phyloP scores from a whole-genome alignment of 2,329 filamentous ascomycete species.

The Trichoderma hamatum region DNA sequence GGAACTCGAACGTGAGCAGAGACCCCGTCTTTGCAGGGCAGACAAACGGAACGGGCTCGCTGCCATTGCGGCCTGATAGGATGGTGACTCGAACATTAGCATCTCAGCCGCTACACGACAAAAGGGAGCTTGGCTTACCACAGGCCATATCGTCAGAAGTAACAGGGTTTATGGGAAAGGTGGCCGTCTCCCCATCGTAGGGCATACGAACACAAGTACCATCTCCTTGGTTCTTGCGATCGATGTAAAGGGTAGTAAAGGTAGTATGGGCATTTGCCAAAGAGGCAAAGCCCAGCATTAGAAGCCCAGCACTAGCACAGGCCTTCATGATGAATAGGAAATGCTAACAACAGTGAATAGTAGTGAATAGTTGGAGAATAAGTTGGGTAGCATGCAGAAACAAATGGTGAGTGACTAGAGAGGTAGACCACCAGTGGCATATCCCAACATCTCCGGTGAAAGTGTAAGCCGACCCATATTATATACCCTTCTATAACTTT shows the following conservation, averaged over 20 bases:
- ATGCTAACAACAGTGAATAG: not conserved
- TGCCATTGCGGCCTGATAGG: conserved; percentile 49
- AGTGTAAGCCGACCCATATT: not conserved
- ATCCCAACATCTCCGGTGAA: not conserved
- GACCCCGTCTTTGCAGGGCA: conserved; percentile 56
- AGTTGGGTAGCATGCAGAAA: not conserved
- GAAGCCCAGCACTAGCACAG: conserved; percentile 29
- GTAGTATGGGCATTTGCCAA: conserved; percentile 59
- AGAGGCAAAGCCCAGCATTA: conserved; percentile 43
- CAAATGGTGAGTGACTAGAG: not conserved
- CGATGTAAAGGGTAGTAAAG: conserved; percentile 65
- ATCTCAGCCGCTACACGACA: not conserved
- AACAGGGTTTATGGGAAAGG: conserved; percentile 60
- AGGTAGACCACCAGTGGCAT: not conserved
- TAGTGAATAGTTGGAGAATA: not conserved
- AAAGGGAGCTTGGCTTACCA: conserved; percentile 51
- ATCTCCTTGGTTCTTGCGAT: conserved; percentile 67
- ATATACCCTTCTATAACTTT: not conserved
- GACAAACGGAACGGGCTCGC: conserved; percentile 50
- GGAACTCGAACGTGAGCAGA: conserved; percentile 68
- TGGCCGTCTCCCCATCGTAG: conserved; percentile 53
- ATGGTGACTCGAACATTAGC: not conserved
- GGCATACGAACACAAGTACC: conserved; percentile 73
- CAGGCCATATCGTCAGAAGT: conserved; percentile 69
- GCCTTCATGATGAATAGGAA: conserved; percentile 42